phyloP scores from a whole-genome alignment of 1,284 basidiomycete genomes.

The Blastosporella zonata region DNA sequence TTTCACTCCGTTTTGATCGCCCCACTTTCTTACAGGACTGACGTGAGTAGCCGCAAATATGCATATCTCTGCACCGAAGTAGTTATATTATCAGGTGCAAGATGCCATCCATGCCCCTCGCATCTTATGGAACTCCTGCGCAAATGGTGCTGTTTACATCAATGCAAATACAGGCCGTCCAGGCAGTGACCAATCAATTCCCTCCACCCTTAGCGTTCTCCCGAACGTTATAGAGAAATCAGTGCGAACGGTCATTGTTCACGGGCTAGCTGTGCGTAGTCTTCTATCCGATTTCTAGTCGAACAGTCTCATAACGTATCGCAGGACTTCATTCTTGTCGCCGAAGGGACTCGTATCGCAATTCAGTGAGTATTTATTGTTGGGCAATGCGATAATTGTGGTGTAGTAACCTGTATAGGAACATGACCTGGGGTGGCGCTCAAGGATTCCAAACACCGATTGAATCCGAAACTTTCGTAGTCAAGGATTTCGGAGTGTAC shows the following conservation, averaged over 20 bases:
- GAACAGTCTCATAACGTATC: not conserved
- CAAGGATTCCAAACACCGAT: constrained; percentile 71
- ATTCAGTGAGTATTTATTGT: constrained; percentile 43
- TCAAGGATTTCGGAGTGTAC: constrained; percentile 59
- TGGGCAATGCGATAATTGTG: not conserved
- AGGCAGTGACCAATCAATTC: constrained; percentile 45
- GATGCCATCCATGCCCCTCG: constrained; percentile 59
- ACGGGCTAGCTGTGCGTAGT: constrained; percentile 57
- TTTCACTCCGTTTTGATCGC: not conserved
- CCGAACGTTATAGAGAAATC: constrained; percentile 72
- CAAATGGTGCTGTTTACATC: constrained; percentile 44
- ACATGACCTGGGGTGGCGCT: constrained; percentile 51
- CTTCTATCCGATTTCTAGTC: not conserved
- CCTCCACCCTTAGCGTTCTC: constrained; percentile 58
- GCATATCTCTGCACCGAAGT: not conserved
- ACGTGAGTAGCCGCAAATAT: constrained; percentile 27
- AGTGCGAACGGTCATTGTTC: constrained; percentile 60
- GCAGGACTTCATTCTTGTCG: constrained; percentile 53
- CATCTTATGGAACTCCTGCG: constrained; percentile 49
- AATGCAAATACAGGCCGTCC: constrained; percentile 40
- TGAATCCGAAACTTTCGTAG: constrained; percentile 53
- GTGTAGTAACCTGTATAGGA: constrained; percentile 20
- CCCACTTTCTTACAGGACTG: constrained; percentile 29
- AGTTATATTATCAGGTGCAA: constrained; percentile 40
- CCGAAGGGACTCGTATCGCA: constrained; percentile 57